Conservation (phyloP, 176 grass and related monocot genomes). For the Ensete ventricosum region DNA sequence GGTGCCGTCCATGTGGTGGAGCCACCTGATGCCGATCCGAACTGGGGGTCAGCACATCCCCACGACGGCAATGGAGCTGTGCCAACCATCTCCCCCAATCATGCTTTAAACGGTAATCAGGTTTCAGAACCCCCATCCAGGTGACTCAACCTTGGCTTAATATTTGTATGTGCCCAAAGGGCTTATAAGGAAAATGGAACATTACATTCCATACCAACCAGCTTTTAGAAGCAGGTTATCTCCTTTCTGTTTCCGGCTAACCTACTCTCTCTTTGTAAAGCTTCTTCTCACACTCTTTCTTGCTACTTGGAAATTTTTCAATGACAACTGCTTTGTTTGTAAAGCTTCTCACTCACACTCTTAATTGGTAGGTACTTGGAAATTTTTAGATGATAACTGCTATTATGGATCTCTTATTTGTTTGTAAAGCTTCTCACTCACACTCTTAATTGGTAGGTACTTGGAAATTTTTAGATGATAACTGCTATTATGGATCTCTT, state of each 20-base stretch:
- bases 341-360: too few species aligned
- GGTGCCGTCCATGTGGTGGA: conserved; percentile 13
- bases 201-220: not conserved
- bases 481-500: too few species aligned
- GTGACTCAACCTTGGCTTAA: conserved; percentile 17
- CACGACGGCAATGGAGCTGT: conserved; percentile 28
- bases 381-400: too few species aligned
- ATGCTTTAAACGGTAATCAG: conserved; percentile 44
- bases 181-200: not conserved
- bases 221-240: not conserved
- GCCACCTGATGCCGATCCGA: not conserved
- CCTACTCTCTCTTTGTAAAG: conserved; percentile 7
- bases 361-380: too few species aligned
- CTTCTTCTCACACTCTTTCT: not conserved
- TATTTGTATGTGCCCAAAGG: not conserved
- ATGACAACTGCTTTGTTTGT: not conserved
- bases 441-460: too few species aligned
- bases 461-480: too few species aligned
- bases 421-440: too few species aligned
- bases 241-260: conserved; percentile 9
- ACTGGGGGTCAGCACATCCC: conserved; percentile 1
- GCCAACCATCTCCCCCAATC: conserved; percentile 36
- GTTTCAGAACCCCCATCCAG: conserved; percentile 49
- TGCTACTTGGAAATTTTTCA: not conserved
- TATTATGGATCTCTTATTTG: too few species aligned